Conservation (phyloP, 2,329 filamentous ascomycete genomes). For the Zasmidium angulare region DNA sequence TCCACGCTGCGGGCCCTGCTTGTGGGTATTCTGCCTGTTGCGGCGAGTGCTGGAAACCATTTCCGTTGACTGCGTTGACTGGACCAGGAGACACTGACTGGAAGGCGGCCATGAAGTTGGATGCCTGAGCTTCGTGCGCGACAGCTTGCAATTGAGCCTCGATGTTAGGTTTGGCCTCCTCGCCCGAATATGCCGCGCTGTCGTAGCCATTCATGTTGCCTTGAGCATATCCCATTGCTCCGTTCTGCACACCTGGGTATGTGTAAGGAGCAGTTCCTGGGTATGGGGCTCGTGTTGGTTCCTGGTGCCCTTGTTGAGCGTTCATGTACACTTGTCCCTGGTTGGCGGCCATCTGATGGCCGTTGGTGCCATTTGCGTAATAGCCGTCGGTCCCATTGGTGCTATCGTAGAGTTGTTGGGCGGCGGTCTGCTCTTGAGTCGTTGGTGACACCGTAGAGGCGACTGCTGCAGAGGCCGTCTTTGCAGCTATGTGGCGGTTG, state of each 20-base stretch:
- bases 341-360: constrained; percentile 4
- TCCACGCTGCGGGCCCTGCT: constrained; percentile 32
- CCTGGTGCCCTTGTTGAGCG: constrained; percentile 13
- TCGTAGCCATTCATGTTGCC: constrained; percentile 14
- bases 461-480: constrained; percentile 42
- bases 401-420: constrained; percentile 13
- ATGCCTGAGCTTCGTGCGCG: constrained; percentile 16
- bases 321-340: constrained; percentile 23
- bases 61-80: no score
- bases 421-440: constrained; percentile 1
- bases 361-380: constrained; percentile 15
- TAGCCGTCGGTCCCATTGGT: constrained; percentile 13
- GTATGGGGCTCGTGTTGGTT: constrained; percentile 18
- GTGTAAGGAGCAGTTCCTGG: constrained; percentile 13
- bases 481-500: constrained; percentile 44
- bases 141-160: constrained; percentile 19
- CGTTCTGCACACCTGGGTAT: constrained; percentile 13
- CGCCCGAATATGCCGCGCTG: constrained; percentile 13
- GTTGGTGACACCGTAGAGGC: constrained; percentile 34
- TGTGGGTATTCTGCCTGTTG: constrained; percentile 15
- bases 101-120: constrained; percentile 23
- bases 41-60: constrained; percentile 12
- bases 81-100: constrained; percentile 14
- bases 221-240: constrained; percentile 15
- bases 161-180: constrained; percentile 24